Base-by-base conservation (phyloP, 2,329 filamentous ascomycete genomes). In the Apiospora malaysiana region DNA sequence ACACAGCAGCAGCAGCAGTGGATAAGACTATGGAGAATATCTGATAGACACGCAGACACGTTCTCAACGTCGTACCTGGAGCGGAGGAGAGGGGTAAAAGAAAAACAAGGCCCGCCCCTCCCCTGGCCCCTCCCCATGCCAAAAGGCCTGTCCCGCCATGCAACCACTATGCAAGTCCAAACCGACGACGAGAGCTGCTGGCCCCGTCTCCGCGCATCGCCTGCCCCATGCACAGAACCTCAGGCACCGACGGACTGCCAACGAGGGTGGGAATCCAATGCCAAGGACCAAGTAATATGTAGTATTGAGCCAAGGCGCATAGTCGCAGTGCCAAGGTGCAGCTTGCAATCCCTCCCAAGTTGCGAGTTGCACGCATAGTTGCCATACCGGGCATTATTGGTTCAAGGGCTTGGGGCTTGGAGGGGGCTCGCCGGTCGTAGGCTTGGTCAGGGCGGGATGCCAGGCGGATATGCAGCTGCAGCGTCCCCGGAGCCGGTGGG, bases 31-130 rank as follows among this genome's bases (percentile, higher is more conserved):
- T 63, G 56, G 56, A 63, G 56, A 63, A 63, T 40, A 63, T 63
- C 56, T 63, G 56, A 37, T 9, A 59, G 51, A n/a, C 51, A 59
- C 51, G 56, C 40, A 37, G 56, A n/a, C 56, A 63, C 56, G 56
- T 63, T 63, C 56, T 7, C 56, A 63, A 63, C 56, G 56, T 63
- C 56, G 56, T 63, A 63, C 56, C 56, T 40, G 56, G 56, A 63
- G 4, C 32, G 56, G 51, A 37, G 56, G 56, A 63, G 56, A 63
- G 56, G 56, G 56, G 56, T 63, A 59, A 56, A 47, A 23, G 32
- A 49, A 8, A n/a, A 21, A 56, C 27, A 10, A 21, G 25, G 42
- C 10, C 42, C 42, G n/a, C 42, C 42, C 42, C 42, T 43, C 42
- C 42, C 42, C 10, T 2, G 42, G 9, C 6, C 42, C 42, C 6